A percentile compares a stretch with the other conserved stretches of the same genome.
Conservation (phyloP, 2,329 filamentous ascomycete genomes). For the Hypoxylon sp. region DNA sequence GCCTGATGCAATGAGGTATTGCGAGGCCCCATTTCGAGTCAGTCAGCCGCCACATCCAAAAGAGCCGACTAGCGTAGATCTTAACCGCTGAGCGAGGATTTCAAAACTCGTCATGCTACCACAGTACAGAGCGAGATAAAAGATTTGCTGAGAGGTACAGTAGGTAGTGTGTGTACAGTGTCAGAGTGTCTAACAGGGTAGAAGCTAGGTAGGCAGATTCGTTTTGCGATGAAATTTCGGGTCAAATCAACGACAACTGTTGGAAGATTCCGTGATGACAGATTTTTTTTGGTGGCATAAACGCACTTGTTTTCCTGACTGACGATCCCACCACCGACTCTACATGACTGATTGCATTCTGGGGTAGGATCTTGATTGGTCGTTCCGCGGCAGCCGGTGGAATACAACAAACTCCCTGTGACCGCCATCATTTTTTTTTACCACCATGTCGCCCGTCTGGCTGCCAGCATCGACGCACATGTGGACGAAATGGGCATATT, state of each 20-base stretch:
- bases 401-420: slow-evolving; percentile 31
- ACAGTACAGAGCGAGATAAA: too few relatives aligned
- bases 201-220: slow-evolving; percentile 19
- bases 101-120: slow-evolving; percentile 22
- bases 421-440: slow-evolving; percentile 23
- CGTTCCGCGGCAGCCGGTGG: slow-evolving; percentile 25
- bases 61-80: slow-evolving; percentile 24
- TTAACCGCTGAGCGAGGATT: slow-evolving; percentile 21
- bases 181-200: too few relatives aligned
- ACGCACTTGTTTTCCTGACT: slow-evolving; percentile 19
- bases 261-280: slow-evolving; percentile 25
- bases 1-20: slow-evolving; percentile 32
- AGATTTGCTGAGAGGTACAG: slow-evolving; percentile 4
- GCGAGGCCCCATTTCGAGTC: slow-evolving; percentile 28
- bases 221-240: slow-evolving; percentile 22
- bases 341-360: slow-evolving; percentile 14
- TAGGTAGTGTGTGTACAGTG: too few relatives aligned
- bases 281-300: slow-evolving; percentile 26
- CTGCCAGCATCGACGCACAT: slow-evolving; percentile 17
- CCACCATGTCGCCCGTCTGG: slow-evolving; percentile 13
- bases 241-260: slow-evolving; percentile 14
- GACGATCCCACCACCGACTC: slow-evolving; percentile 20
- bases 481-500: slow-evolving; percentile 12
- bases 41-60: slow-evolving; percentile 29
- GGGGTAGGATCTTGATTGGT: slow-evolving; percentile 22